Evolutionary conservation across 352 stramenopile species (phyloP).

Genomic region (Pythium aristosporum): DNA sequence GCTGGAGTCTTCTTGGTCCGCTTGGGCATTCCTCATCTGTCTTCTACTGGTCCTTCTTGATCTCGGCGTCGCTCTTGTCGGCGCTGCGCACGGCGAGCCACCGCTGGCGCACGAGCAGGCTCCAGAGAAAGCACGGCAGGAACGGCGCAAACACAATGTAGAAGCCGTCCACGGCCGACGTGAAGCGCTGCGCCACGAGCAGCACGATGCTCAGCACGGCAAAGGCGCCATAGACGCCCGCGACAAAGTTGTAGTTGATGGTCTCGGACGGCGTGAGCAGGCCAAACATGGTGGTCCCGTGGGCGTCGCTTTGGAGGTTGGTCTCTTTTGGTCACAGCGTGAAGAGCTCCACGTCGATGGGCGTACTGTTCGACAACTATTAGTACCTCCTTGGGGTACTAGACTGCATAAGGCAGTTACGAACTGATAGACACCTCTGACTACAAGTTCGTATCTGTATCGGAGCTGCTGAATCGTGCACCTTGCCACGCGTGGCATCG

Average conservation of each 20-base stretch:
- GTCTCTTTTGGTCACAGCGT: no score
- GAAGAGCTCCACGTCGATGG: no score
- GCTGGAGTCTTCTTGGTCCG: no score
- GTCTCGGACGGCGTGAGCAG: constrained; percentile 66
- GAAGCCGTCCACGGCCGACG: constrained; percentile 70
- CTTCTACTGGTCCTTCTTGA: constrained; percentile 19
- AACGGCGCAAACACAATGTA: constrained; percentile 86
- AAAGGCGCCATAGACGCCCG: constrained; percentile 73
- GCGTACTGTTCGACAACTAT: not conserved
- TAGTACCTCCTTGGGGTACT: not conserved
- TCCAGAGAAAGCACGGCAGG: constrained; percentile 82
- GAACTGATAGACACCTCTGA: not conserved
- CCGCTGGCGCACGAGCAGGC: constrained; percentile 66
- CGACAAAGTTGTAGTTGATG: constrained; percentile 92
- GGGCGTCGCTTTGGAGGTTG: no score
- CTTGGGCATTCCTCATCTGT: constrained; percentile 1
- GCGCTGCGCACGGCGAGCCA: constrained; percentile 44
- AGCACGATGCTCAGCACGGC: constrained; percentile 58
- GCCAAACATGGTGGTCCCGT: constrained; percentile 12
- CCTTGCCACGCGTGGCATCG: not conserved
- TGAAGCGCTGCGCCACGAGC: constrained; percentile 58
- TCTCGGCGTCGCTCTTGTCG: not conserved
- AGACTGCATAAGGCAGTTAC: not conserved
- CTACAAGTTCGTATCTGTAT: constrained; percentile 5
- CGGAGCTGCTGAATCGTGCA: not conserved